Conservation (phyloP, 2,329 filamentous ascomycete genomes). For the Exserohilum rostratum region DNA sequence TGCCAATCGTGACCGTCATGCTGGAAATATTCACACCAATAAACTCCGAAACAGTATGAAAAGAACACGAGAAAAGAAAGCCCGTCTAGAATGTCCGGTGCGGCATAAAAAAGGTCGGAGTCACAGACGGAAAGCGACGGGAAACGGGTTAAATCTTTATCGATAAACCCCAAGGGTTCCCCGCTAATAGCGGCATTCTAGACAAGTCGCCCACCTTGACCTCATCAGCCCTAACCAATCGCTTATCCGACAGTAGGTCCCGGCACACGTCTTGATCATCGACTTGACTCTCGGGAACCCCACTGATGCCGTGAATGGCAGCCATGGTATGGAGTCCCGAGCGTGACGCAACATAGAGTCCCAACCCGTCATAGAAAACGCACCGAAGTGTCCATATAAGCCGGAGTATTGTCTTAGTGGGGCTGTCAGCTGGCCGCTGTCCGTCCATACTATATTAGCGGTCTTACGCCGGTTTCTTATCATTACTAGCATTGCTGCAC, state of each 20-base stretch:
- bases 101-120: conserved; percentile 1
- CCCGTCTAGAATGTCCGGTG: not conserved
- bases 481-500: not conserved
- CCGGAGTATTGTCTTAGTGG: not conserved
- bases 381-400: conserved; percentile 3
- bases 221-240: conserved; percentile 6
- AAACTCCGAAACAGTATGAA: conserved; percentile 13
- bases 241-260: conserved; percentile 5
- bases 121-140: conserved; percentile 13
- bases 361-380: not conserved
- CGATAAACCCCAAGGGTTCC: conserved; percentile 16
- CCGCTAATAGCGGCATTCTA: conserved; percentile 8
- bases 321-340: conserved; percentile 5
- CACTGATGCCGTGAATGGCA: conserved; percentile 3
- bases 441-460: conserved; percentile 2
- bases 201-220: conserved; percentile 3
- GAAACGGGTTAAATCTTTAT: conserved; percentile 13
- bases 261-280: conserved; percentile 4
- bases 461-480: not conserved
- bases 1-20: conserved; percentile 36
- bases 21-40: not conserved
- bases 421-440: not conserved
- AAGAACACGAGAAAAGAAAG: not conserved
- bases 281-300: conserved; percentile 11
- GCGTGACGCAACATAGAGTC: not conserved